Evolutionary conservation across 371 early-diverging fungal genomes (phyloP), one percentile per base, ranked within the genome.

Genomic region (Rhizomucor miehei): DNA sequence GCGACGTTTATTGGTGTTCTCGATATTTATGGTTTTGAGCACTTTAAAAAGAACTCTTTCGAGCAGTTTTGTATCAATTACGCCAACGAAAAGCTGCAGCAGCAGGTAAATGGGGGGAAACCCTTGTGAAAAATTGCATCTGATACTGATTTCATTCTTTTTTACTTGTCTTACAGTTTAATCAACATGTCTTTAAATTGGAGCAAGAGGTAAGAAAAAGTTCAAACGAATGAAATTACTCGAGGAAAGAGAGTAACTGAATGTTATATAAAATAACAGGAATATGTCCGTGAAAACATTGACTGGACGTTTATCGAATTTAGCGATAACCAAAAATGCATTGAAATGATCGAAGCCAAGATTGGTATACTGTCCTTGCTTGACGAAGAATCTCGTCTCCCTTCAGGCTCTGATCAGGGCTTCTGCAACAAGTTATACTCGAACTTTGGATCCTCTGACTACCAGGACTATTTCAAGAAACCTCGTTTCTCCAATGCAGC

Each of bases 21-120:
- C 59, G 93, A 99, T 89, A 91, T 97, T 75, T 93, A 94, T 73
- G 94, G 99, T 55, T 94, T 95, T 77, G 94, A 93, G 75, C 97
- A 98, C 60, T 98, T 98, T 67, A 85, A 94, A 71, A 89, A 87
- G 73, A 99, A 99, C 74, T 94, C 95, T 3, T 99, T 99, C 70
- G 99, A 99, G 74, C 99, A 99, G 74, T 94, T 99, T 69, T 98
- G 99, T 79, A 98, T 99, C 74, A 99, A 95, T 84, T 99, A 90
- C 78, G 97, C 96, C 60, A 98, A 93, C 72, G 98, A 92, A 70
- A 97, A 95, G 73, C 75, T 98, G 53, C 98, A 99, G 74, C 99
- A 99, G 67, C 94, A 83, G 66, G 77, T 76, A 66, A 37, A 1
- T 12, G 24, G 14, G 23, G 20, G 23, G 14, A 9, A 38, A 10